phyloP scores from a whole-genome alignment of 768 basidiomycete species.

The Tubosaeta sp. region DNA sequence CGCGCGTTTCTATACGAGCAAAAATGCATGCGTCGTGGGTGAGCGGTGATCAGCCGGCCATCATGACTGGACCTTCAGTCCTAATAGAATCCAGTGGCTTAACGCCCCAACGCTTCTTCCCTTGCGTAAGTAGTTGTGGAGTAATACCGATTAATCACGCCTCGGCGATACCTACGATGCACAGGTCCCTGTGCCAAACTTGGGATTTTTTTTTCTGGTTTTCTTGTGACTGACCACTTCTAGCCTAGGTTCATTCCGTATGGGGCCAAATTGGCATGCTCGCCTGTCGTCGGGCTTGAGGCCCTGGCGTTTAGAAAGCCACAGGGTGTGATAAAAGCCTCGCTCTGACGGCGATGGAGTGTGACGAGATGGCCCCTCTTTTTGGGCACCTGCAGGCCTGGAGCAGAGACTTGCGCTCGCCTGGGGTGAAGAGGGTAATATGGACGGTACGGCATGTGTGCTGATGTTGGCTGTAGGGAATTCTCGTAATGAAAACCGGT shows the following conservation, averaged over 20 bases:
- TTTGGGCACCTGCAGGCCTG: neutral
- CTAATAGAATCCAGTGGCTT: neutral
- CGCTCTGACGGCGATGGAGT: neutral
- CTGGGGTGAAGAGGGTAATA: slow-evolving; percentile 4
- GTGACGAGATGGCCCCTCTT: neutral
- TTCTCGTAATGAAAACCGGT: neutral
- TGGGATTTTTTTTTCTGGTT: slow-evolving; percentile 5
- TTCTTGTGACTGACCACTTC: neutral
- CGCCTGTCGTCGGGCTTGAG: slow-evolving; percentile 9
- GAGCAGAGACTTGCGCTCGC: neutral
- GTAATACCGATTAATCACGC: slow-evolving; percentile 2
- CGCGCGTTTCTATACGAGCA: slow-evolving; percentile 10
- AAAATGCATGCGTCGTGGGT: slow-evolving; percentile 1
- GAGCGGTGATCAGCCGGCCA: slow-evolving; percentile 4
- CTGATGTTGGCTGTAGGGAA: neutral
- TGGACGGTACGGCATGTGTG: slow-evolving; percentile 2
- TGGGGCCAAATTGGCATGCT: neutral
- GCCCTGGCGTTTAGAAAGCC: neutral
- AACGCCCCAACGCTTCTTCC: slow-evolving; percentile 1
- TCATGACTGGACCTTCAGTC: neutral
- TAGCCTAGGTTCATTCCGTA: slow-evolving; percentile 4
- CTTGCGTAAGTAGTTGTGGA: slow-evolving; percentile 5
- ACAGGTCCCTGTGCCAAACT: slow-evolving; percentile 2
- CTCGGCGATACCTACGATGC: slow-evolving; percentile 15
- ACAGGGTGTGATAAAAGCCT: neutral